Evolutionary conservation across 176 grass and related monocot species (phyloP), one percentile per base, ranked within the genome.

Genomic region (Tillandsia fasciculata): DNA sequence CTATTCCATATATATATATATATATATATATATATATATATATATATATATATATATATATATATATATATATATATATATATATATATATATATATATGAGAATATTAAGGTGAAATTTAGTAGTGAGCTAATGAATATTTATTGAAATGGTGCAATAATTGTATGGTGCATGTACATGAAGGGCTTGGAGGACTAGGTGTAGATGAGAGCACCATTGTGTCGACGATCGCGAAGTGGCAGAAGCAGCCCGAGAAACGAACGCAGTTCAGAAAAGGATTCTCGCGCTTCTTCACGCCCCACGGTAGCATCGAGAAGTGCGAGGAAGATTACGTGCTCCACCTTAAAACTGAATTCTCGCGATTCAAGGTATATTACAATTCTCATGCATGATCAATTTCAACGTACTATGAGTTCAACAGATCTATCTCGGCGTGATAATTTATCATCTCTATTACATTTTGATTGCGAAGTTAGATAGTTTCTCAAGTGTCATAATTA

Each of bases 201-300:
- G 89, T 97, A 17, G 94, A 97, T 11, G 89, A 92, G 48, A 12
- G 70, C 18, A 65, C 83, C 61, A 77, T 97, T 83, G 76, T 97
- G 61, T 66, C 93, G 5, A 73, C 68, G 52, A 68, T 92, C 59
- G 70, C 79, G 3, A 78, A 78, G 47, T 97, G 93, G 93, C 79
- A 86, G 11, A 81, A 29, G 84, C 87, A 92, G 70, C 89, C 94
- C 14, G 89, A 97, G 79, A 84, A 90, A 64, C 74, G 80, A 24
- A 74, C 79, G 0, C 79, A 64, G 10, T 90, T 92, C 82, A 82
- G 94, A 66, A 90, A 79, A 66, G 51, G 66, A 27, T 97, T 92
- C 72, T 24, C 67, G 23, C 68, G 76, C 11, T 75, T 90, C 68
- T 92, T 97, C 79, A 68, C 10, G 22, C 56, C 71, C 27, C 70